phyloP scores from a whole-genome alignment of 164 flowering plant species.

The Hamamelis virginiana region DNA sequence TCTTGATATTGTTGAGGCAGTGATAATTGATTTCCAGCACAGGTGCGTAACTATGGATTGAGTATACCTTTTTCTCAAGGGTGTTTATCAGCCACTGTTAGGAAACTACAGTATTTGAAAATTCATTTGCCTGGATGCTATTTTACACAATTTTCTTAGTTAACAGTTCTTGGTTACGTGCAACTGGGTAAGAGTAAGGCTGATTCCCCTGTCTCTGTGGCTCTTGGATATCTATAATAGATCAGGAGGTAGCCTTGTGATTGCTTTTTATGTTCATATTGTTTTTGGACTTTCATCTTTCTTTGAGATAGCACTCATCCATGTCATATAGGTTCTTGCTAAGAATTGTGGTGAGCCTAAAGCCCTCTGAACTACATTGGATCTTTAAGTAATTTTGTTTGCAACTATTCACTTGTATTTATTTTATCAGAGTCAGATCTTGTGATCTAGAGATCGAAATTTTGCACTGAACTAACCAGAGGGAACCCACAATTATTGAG shows the following conservation, averaged over 20 bases:
- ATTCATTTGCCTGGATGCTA: not conserved
- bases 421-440: not conserved
- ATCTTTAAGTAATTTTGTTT: too few species aligned
- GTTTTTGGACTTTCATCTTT: not conserved
- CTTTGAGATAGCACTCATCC: not conserved
- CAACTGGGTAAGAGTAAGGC: not conserved
- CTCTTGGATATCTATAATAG: not conserved
- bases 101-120: not conserved
- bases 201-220: too few species aligned
- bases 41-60: constrained; percentile 40
- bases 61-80: not conserved
- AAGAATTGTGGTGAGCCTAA: not conserved
- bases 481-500: not conserved
- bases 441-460: not conserved
- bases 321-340: not conserved
- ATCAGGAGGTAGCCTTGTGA: not conserved
- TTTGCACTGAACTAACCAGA: not conserved
- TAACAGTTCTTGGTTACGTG: not conserved
- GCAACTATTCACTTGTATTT: not conserved
- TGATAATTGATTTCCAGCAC: constrained; percentile 48
- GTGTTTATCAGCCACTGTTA: not conserved
- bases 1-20: constrained; percentile 37
- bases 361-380: too few species aligned
- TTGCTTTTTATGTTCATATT: not conserved
- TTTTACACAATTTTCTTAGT: not conserved